phyloP scores from a whole-genome alignment of 495 filamentous ascomycete genomes.

The Pseudevernia furfuracea region DNA sequence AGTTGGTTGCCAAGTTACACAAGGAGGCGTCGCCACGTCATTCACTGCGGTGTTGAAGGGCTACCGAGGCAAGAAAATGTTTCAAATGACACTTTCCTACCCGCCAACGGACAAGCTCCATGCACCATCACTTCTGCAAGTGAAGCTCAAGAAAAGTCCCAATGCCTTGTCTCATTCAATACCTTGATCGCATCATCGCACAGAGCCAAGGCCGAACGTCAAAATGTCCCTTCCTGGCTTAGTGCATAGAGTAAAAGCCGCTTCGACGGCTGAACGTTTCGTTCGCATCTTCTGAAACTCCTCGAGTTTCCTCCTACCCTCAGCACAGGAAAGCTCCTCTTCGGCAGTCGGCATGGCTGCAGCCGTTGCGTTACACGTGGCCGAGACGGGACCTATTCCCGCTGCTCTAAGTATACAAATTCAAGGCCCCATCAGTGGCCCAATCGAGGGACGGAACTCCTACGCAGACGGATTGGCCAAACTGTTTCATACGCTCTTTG shows the following conservation, averaged over 20 bases:
- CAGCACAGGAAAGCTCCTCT: background rate
- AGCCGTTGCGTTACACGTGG: background rate
- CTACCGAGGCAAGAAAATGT: background rate
- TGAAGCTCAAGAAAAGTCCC: background rate
- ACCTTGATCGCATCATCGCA: background rate
- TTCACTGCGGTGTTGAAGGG: background rate
- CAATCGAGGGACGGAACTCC: background rate
- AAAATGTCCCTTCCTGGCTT: background rate
- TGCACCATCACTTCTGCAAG: background rate
- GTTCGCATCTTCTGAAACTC: constrained; percentile 1
- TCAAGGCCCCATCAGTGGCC: background rate
- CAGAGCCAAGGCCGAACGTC: background rate
- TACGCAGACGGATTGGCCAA: background rate
- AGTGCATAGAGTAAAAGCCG: background rate
- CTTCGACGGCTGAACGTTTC: background rate
- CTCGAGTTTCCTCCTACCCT: background rate
- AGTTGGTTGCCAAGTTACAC: background rate
- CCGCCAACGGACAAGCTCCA: background rate
- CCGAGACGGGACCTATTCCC: background rate
- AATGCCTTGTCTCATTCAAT: background rate
- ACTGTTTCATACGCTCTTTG: background rate
- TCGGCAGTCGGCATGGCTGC: background rate
- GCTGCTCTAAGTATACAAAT: background rate
- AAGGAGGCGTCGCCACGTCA: background rate
- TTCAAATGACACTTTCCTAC: background rate